A percentile compares a stretch with the other conserved stretches of the same genome.
These are phyloP conservation scores for Ogataea haglerorum DNA, from an alignment of 805 yeast genomes.

Conservation along the genomic window DNA sequence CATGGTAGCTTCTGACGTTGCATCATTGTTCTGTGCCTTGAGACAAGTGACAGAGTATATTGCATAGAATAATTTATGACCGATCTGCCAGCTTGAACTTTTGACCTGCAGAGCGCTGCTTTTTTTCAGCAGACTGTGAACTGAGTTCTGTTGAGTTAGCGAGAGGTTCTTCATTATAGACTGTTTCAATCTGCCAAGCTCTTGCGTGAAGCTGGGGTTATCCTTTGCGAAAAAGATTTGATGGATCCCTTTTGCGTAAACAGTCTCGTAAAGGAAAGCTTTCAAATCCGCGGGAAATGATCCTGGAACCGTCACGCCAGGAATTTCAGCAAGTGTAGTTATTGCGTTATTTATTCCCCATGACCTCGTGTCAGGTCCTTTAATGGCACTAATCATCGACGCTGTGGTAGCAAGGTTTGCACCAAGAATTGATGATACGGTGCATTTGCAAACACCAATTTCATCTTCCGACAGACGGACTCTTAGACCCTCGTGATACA, in stretches of 20 bases:
- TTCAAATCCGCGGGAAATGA: constrained; percentile 15
- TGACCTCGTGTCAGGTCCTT: constrained; percentile 5
- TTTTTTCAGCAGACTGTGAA: constrained; percentile 8
- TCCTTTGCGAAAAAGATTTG: constrained; percentile 7
- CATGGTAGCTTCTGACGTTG: constrained; percentile 4
- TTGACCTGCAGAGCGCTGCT: constrained; percentile 8
- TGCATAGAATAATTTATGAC: constrained; percentile 15
- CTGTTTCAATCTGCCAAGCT: constrained; percentile 4
- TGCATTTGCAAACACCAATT: constrained; percentile 2
- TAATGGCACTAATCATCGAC: constrained; percentile 13
- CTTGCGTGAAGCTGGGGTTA: not conserved
- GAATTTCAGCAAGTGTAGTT: constrained; percentile 12
- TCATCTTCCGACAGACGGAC: constrained; percentile 1
- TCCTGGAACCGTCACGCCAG: constrained; percentile 7
- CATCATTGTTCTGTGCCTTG: not conserved
- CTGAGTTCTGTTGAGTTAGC: not conserved
- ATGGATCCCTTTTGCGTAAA: constrained; percentile 17
- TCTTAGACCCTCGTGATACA: constrained; percentile 9
- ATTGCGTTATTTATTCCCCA: constrained; percentile 14
- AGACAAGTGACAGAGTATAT: constrained; percentile 8
- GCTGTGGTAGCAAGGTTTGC: constrained; percentile 16
- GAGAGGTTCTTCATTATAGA: constrained; percentile 4
- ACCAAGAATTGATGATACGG: constrained; percentile 10
- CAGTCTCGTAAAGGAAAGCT: constrained; percentile 9
- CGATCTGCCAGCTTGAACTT: constrained; percentile 12